Evolutionary conservation across 2,329 filamentous ascomycete genomes (phyloP), one percentile per base, ranked within the genome.

Genomic region (Aspergillus sp.): DNA sequence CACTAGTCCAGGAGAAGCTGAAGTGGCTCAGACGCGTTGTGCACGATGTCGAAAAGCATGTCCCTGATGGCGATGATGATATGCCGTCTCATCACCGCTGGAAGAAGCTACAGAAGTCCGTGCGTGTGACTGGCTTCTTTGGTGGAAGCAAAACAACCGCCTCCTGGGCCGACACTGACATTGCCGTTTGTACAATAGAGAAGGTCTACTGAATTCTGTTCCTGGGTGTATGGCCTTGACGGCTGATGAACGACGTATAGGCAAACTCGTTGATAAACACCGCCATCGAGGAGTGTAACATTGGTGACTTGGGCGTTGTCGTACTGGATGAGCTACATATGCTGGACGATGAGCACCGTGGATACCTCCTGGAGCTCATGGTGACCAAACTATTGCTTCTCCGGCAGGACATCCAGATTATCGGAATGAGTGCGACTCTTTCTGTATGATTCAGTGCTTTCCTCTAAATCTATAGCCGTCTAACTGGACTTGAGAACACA

Each of bases 251-350:
- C n/a, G n/a, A n/a, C 13, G 32, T 11, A 27, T 20, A 84, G 79
- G 82, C 82, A 33, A 88, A 86, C 48, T 71, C 78, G 8, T 67
- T 88, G 24, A 69, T 86, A 16, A 86, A 88, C 45, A 64, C 71
- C 14, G 78, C 81, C 10, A 82, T 86, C 42, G 78, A 82, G 40
- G 79, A 86, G 41, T 75, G 72, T 48, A 74, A 68, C 3, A 71
- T 85, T 37, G 63, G 68, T n/a, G 68, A 75, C 13, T 61, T 88
- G 26, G 74, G 72, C 29, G 65, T 78, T 8, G 73, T 86, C 12
- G 79, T 86, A 10, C 64, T 86, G 20, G 82, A 88, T 47, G 82
- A 88, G 51, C 61, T 86, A n/a, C 82, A 88, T 52, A 86, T 88
- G 80, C 68, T 86, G 27, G 78, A 85, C 45, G 82, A 86, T 51